These are phyloP conservation scores for Heracleum sosnowskyi DNA, from an alignment of 129 eudicot species.

Conservation along the genomic window DNA sequence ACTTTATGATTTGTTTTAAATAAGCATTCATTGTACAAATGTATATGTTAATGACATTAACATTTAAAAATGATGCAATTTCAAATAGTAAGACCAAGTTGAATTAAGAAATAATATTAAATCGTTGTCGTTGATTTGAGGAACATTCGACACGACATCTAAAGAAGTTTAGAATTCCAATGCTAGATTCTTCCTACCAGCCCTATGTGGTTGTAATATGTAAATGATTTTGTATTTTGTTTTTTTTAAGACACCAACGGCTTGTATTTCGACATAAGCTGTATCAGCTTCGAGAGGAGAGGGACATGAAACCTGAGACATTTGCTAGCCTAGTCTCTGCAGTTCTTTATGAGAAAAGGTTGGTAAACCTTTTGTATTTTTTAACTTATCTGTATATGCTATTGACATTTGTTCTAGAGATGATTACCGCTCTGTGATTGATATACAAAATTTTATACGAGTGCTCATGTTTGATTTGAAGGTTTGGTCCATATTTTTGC, in stretches of 20 bases:
- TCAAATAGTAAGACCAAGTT: background rate
- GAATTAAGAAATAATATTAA: background rate
- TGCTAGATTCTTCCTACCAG: background rate
- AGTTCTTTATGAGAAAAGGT: slow-evolving; percentile 90
- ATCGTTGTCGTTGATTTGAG: background rate
- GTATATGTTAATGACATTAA: too few relatives aligned
- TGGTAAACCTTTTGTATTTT: slow-evolving; percentile 6
- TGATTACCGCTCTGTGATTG: background rate
- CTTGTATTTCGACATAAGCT: slow-evolving; percentile 87
- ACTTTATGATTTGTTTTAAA: background rate
- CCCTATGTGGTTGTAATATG: background rate
- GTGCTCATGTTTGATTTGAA: slow-evolving; percentile 11
- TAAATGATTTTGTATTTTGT: background rate
- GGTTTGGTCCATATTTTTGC: slow-evolving; percentile 93
- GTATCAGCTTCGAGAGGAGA: slow-evolving; percentile 93
- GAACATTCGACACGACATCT: too few relatives aligned
- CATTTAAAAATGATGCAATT: too few relatives aligned
- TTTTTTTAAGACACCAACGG: slow-evolving; percentile 57
- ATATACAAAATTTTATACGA: background rate
- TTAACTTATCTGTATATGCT: background rate
- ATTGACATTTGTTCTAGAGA: background rate
- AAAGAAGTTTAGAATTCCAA: too few relatives aligned
- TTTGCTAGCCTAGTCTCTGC: slow-evolving; percentile 98
- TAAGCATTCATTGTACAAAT: too few relatives aligned
- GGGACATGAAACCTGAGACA: slow-evolving; percentile 95